Base-by-base conservation (phyloP, 805 yeast genomes). In the Diddensiella santjacobensis region DNA sequence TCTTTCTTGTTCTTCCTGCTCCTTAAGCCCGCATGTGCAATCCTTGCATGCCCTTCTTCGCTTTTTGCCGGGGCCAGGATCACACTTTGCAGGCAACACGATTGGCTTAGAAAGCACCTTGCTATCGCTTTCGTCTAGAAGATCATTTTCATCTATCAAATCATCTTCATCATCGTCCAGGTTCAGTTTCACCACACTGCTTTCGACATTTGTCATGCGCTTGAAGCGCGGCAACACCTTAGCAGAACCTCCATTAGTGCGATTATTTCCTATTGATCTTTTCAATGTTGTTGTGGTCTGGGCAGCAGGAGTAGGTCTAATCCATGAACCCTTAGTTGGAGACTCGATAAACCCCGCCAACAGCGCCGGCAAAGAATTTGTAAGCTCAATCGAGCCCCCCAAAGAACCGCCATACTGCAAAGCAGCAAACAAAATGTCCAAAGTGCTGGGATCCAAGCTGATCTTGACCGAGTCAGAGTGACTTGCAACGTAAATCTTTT, bases 31-130 rank as follows among this genome's bases (percentile, higher is more conserved):
- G 72, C 99, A 93, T 0, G 97, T 84, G 68, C 99, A 93, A 68
- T 93, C 96, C 69, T 90, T 93, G 72, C 99, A 93, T 0, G 99
- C 99, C 69, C 83, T 88, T 71, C 91, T 80, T 64, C 96, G 77
- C 68, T 76, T 78, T 57, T 71, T 69, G 19, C 72, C 71, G 1
- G 70, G 67, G 2, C 65, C 66, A 2, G 71, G 71, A 22, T 75
- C 78, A 62, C 87, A 81, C 56, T 75, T 73, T 42, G 75, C 72
- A 13, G 93, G 91, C 24, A 77, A 72, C 22, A 78, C 71, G 42
- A 80, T 68, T 52, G 73, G 70, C 42, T 54, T 61, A 2, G 54
- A 42, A 10, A 55, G 39, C 22, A 50, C 48, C 35, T 42, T 42
- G 40, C 52, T 50, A 26, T 54, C 68, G 17, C 64, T 69, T 45